Percentiles rank a stretch among this genome's conserved stretches.
Evolutionary conservation across 225 moss, liverwort and hornwort species (phyloP).

Genomic region (Neckera pumila): DNA sequence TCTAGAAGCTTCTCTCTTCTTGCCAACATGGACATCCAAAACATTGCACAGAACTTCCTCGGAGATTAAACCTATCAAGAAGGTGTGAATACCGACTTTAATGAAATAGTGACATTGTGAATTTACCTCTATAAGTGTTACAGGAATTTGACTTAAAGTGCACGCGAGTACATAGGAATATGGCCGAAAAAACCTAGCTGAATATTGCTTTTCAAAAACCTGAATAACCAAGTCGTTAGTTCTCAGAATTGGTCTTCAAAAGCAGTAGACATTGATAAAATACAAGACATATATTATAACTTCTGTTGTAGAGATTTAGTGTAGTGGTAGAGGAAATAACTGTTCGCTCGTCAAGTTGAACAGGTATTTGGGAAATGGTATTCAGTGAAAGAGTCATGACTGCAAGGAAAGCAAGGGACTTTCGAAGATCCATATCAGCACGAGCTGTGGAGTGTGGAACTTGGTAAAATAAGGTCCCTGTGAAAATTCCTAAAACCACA

Average conservation of each 20-base stretch:
- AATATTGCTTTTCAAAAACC: constrained; percentile 84
- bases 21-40: background rate
- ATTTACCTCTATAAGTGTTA: constrained; percentile 58
- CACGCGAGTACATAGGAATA: constrained; percentile 66
- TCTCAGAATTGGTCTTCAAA: background rate
- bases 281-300: background rate
- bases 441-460: constrained; percentile 36
- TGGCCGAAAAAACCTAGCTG: constrained; percentile 62
- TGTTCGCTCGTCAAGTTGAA: constrained; percentile 72
- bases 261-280: background rate
- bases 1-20: background rate
- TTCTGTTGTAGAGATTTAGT: background rate
- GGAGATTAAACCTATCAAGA: background rate
- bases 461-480: constrained; percentile 74
- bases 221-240: background rate
- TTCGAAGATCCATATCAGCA: constrained; percentile 63
- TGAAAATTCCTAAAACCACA: constrained; percentile 54
- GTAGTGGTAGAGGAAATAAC: constrained; percentile 4
- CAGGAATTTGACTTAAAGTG: constrained; percentile 67
- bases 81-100: background rate
- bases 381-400: constrained; percentile 81
- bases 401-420: constrained; percentile 74
- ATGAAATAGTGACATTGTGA: background rate
- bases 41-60: background rate
- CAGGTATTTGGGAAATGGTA: constrained; percentile 71